These are phyloP conservation scores for Pistacia integerrima DNA, from an alignment of 345 rosid species.

Conservation along the genomic window DNA sequence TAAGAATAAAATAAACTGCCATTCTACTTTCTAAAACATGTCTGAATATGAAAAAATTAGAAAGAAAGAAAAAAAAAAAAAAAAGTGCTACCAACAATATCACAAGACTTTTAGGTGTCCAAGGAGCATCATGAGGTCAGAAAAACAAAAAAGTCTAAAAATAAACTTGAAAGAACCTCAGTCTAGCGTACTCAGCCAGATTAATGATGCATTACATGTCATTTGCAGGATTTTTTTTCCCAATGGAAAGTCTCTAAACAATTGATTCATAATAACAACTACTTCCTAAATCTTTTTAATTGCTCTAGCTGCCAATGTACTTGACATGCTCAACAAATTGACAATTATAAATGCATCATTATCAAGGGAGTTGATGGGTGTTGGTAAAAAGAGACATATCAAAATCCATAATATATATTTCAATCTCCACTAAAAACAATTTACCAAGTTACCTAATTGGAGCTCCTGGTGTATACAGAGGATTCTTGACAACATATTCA, in stretches of 20 bases:
- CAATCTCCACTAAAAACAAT: constrained; percentile 1
- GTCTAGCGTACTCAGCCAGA: not conserved
- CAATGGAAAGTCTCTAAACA: no score
- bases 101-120: not conserved
- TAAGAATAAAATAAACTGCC: not conserved
- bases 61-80: not conserved
- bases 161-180: no score
- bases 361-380: not conserved
- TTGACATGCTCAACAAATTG: not conserved
- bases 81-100: not conserved
- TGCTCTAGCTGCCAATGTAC: not conserved
- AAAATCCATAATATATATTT: not conserved
- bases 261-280: not conserved
- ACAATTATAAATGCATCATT: not conserved
- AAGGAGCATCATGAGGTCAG: not conserved
- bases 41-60: not conserved
- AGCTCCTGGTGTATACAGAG: constrained; percentile 75
- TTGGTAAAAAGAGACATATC: constrained; percentile 1
- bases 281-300: not conserved
- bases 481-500: constrained; percentile 81
- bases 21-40: not conserved
- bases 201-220: not conserved
- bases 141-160: not conserved
- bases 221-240: not conserved
- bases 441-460: constrained; percentile 65